phyloP scores from a whole-genome alignment of 352 stramenopile species.

The Pythium aristosporum region DNA sequence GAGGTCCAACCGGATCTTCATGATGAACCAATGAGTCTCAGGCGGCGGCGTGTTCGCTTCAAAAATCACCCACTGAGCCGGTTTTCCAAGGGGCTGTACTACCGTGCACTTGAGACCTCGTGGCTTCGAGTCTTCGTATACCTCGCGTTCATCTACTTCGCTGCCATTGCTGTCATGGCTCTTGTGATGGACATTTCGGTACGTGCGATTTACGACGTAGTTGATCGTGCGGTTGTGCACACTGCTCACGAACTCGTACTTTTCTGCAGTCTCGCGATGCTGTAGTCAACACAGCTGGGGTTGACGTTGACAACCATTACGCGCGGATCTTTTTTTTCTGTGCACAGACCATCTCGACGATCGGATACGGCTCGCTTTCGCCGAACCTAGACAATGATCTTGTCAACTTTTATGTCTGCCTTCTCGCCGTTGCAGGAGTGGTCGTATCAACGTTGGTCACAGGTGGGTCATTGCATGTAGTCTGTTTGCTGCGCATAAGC shows the following conservation, averaged over 20 bases:
- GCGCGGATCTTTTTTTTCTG: conserved; percentile 55
- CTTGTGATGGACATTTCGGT: conserved; percentile 46
- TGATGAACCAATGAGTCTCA: conserved; percentile 40
- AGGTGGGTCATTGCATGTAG: conserved; percentile 20
- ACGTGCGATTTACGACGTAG: conserved; percentile 8
- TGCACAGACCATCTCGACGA: conserved; percentile 60
- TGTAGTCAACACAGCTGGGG: conserved; percentile 21
- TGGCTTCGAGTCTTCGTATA: conserved; percentile 42
- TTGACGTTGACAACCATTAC: conserved; percentile 26
- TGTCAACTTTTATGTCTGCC: conserved; percentile 63
- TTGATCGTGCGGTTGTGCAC: neutral
- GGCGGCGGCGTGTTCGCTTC: conserved; percentile 38
- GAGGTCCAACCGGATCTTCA: conserved; percentile 12
- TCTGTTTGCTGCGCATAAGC: too few species aligned
- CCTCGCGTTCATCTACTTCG: conserved; percentile 40
- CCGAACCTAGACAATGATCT: conserved; percentile 43
- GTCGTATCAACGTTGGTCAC: conserved; percentile 55
- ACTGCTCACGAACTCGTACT: neutral
- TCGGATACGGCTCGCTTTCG: conserved; percentile 49
- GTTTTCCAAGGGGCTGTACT: conserved; percentile 53
- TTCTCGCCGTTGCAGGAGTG: conserved; percentile 41
- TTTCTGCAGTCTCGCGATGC: conserved; percentile 10
- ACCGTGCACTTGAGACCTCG: conserved; percentile 44
- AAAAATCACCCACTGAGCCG: conserved; percentile 40
- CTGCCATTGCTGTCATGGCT: conserved; percentile 38